phyloP scores from a whole-genome alignment of 176 grass and related monocot species.

The Elymus sibiricus region DNA sequence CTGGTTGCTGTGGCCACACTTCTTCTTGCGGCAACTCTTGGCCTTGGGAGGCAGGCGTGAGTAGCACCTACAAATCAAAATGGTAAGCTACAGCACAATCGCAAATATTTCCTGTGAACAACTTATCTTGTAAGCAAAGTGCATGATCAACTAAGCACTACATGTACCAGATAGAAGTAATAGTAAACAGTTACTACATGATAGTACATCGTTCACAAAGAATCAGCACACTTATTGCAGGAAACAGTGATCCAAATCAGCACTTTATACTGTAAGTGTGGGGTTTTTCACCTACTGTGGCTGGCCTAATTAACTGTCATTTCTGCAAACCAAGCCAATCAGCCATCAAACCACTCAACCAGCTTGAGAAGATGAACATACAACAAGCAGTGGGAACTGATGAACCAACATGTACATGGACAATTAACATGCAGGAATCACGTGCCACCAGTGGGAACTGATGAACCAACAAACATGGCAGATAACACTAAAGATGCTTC shows the following conservation, averaged over 20 bases:
- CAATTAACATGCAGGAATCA: not conserved
- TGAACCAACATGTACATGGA: not conserved
- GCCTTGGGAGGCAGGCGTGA: not conserved
- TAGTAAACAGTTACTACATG: not conserved
- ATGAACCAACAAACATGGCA: not conserved
- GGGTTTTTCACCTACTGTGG: not conserved
- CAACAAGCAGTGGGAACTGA: not conserved
- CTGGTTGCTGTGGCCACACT: conserved; percentile 75
- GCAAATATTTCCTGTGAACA: not conserved
- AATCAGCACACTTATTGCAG: not conserved
- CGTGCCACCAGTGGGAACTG: not conserved
- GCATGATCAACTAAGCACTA: not conserved
- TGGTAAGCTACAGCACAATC: not conserved
- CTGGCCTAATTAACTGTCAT: not conserved
- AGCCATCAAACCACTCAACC: not conserved
- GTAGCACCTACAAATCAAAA: conserved; percentile 11
- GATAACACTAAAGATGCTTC: not conserved
- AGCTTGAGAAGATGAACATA: not conserved
- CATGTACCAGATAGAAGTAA: not conserved
- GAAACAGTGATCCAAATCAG: not conserved
- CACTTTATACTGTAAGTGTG: not conserved
- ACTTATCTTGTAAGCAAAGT: not conserved
- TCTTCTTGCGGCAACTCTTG: conserved; percentile 45
- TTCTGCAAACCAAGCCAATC: not conserved
- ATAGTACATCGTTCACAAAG: not conserved